Conservation (phyloP, 2,329 filamentous ascomycete genomes). For the Canariomyces notabilis region DNA sequence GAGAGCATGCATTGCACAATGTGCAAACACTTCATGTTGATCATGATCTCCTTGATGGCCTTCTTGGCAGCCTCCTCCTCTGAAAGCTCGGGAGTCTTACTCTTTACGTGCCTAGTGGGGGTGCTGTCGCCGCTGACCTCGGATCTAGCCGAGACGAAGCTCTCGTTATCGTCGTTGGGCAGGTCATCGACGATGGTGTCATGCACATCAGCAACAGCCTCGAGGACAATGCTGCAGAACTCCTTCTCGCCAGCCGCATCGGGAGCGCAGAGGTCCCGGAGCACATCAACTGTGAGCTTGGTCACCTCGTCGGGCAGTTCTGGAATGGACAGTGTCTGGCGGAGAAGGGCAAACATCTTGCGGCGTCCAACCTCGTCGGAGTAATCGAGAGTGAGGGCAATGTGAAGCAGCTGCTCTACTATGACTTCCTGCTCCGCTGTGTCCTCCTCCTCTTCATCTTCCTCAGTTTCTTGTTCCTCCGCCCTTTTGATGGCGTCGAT, state of each 20-base stretch:
- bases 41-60: slow-evolving; percentile 83
- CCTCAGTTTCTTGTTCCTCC: slow-evolving; percentile 52
- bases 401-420: slow-evolving; percentile 89
- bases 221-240: slow-evolving; percentile 79
- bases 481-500: slow-evolving; percentile 58
- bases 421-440: slow-evolving; percentile 90
- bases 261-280: slow-evolving; percentile 76
- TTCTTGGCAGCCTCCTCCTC: slow-evolving; percentile 67
- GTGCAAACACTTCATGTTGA: slow-evolving; percentile 97
- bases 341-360: slow-evolving; percentile 90
- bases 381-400: slow-evolving; percentile 88
- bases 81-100: slow-evolving; percentile 38
- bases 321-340: slow-evolving; percentile 77
- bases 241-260: slow-evolving; percentile 71
- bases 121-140: slow-evolving; percentile 68
- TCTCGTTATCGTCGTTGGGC: slow-evolving; percentile 64
- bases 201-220: slow-evolving; percentile 93
- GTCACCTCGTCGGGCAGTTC: slow-evolving; percentile 91
- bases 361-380: slow-evolving; percentile 93
- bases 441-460: slow-evolving; percentile 71
- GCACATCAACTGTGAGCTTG: slow-evolving; percentile 75
- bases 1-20: slow-evolving; percentile 97
- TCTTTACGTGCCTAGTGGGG: slow-evolving; percentile 43
- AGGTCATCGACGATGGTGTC: slow-evolving; percentile 78
- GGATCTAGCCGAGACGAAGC: slow-evolving; percentile 89